Conservation (phyloP, 2,329 filamentous ascomycete genomes). For the Penicillium sp. region DNA sequence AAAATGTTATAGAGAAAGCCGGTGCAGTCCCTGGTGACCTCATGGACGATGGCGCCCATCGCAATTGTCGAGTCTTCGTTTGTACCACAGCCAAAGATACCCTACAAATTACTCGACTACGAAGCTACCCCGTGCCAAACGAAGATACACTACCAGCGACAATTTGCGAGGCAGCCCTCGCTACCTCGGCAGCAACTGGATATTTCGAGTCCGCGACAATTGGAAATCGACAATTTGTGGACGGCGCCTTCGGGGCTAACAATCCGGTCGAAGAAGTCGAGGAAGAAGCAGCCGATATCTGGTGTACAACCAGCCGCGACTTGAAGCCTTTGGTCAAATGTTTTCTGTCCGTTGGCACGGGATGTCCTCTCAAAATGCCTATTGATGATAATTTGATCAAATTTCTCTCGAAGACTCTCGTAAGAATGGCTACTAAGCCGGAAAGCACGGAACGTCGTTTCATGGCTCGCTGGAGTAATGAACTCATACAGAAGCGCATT, state of each 20-base stretch:
- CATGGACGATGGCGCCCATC: conserved; percentile 18
- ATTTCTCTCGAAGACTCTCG: conserved; percentile 27
- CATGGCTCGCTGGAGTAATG: conserved; percentile 26
- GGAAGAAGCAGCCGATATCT: conserved; percentile 35
- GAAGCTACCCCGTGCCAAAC: conserved; percentile 19
- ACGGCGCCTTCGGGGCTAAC: conserved; percentile 43
- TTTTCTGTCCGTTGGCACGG: conserved; percentile 38
- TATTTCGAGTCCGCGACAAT: conserved; percentile 31
- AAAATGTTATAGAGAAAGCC: conserved; percentile 18
- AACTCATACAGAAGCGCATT: conserved; percentile 23
- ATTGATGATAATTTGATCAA: conserved; percentile 23
- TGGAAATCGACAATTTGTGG: conserved; percentile 35
- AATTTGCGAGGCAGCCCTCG: conserved; percentile 60
- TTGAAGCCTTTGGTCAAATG: conserved; percentile 27
- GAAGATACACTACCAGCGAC: conserved; percentile 21
- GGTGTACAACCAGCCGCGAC: conserved; percentile 18
- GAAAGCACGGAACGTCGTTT: conserved; percentile 23
- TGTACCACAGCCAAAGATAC: conserved; percentile 29
- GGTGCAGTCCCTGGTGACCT: conserved; percentile 14
- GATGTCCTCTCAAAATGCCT: neutral
- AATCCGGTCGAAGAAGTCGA: conserved; percentile 44
- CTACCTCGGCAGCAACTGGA: conserved; percentile 58
- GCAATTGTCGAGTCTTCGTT: conserved; percentile 18
- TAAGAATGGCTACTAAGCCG: conserved; percentile 24
- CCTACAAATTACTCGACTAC: conserved; percentile 15